A percentile compares a stretch with the other conserved stretches of the same genome.
Conservation (phyloP, 2,329 filamentous ascomycete species). For the Hortaea werneckii region DNA sequence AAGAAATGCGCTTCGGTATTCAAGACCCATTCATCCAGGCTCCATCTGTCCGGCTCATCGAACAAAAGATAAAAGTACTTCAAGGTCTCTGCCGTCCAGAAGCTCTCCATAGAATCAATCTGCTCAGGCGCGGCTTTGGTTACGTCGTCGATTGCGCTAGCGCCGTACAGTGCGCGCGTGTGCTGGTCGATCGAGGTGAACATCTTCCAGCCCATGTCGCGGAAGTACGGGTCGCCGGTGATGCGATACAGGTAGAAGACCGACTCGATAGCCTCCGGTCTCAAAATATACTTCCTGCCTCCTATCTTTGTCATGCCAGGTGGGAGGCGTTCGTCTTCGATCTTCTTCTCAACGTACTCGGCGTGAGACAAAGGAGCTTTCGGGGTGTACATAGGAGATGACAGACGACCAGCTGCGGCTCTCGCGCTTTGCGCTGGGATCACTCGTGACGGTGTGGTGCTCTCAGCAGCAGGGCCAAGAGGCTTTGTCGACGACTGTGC, state of each 20-base stretch:
- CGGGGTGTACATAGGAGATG: slow-evolving; percentile 2
- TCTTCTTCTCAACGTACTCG: slow-evolving; percentile 23
- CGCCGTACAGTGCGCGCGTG: slow-evolving; percentile 56
- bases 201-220: slow-evolving; percentile 80
- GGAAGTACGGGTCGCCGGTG: slow-evolving; percentile 64
- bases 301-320: slow-evolving; percentile 31
- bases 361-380: slow-evolving; percentile 13
- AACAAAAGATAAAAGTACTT: slow-evolving; percentile 89
- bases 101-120: slow-evolving; percentile 68
- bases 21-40: slow-evolving; percentile 58
- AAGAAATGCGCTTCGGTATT: slow-evolving; percentile 48
- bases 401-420: neutral
- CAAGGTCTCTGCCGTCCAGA: slow-evolving; percentile 66
- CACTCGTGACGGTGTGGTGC: neutral
- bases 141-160: slow-evolving; percentile 62
- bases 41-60: slow-evolving; percentile 54
- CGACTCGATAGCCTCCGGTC: slow-evolving; percentile 75
- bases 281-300: slow-evolving; percentile 31
- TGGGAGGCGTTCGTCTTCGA: slow-evolving; percentile 31
- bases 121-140: slow-evolving; percentile 32
- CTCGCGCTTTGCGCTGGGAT: neutral
- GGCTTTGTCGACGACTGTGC: neutral
- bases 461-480: neutral
- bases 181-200: slow-evolving; percentile 59
- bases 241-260: slow-evolving; percentile 88